Percentiles rank a stretch among this genome's conserved stretches.
phyloP scores from a whole-genome alignment of 2,329 filamentous ascomycete species.

The Didymellaceae sp. region DNA sequence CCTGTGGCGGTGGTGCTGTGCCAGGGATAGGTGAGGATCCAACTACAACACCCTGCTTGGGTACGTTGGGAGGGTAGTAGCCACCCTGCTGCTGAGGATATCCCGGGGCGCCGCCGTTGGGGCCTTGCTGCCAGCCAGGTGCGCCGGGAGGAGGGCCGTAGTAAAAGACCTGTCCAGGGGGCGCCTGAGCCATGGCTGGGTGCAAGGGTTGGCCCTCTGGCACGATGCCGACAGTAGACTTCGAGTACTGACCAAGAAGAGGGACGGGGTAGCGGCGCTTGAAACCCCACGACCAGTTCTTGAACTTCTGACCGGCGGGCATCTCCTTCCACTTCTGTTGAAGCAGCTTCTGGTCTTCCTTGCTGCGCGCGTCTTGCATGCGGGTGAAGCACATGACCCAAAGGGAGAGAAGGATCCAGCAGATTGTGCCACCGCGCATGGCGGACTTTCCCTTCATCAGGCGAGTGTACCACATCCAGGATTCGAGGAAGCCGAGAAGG shows the following conservation, averaged over 20 bases:
- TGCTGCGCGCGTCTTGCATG: constrained; percentile 38
- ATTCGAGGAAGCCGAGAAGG: constrained; percentile 41
- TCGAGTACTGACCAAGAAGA: constrained; percentile 40
- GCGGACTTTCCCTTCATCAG: constrained; percentile 42
- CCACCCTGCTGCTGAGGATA: constrained; percentile 21
- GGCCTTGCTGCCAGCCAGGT: constrained; percentile 27
- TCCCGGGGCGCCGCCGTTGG: constrained; percentile 21
- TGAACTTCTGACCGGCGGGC: constrained; percentile 35
- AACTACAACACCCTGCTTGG: constrained; percentile 21
- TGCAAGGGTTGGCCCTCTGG: constrained; percentile 34
- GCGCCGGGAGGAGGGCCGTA: constrained; percentile 33
- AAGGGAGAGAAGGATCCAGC: constrained; percentile 39
- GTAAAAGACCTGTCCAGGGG: constrained; percentile 31
- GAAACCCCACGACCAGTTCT: constrained; percentile 46
- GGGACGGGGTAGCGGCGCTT: constrained; percentile 37
- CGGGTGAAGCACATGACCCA: constrained; percentile 43
- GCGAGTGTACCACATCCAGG: constrained; percentile 45
- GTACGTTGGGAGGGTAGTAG: constrained; percentile 23
- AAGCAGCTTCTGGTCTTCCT: constrained; percentile 40
- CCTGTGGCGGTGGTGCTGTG: constrained; percentile 16
- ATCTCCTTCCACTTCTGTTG: constrained; percentile 40
- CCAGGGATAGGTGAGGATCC: constrained; percentile 19
- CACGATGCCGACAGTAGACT: constrained; percentile 38
- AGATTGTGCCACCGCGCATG: constrained; percentile 42
- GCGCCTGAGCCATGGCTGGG: constrained; percentile 32